Base-by-base conservation (phyloP, 2,329 filamentous ascomycete genomes). In the Nectriaceae sp. region DNA sequence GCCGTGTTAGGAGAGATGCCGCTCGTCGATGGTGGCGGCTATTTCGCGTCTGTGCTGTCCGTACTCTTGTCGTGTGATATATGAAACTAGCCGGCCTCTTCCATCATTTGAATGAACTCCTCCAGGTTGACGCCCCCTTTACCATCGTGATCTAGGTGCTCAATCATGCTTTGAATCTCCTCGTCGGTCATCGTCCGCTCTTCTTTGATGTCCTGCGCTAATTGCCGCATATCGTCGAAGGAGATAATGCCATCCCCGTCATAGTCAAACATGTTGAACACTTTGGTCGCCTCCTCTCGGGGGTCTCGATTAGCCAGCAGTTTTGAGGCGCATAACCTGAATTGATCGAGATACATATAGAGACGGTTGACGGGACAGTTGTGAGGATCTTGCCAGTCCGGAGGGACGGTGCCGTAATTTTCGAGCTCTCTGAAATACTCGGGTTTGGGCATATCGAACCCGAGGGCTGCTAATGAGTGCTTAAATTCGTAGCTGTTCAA, bases 401-500 rank as follows among this genome's bases (percentile, higher is more conserved):
- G 74, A n/a, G 83, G 83, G 21, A 88, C 80, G 3, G 88, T 80
- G 54, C 92, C 94, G 69, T 94, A 85, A n/a, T 83, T 79, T 50
- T 90, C 88, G 52, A 99, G 81, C 53, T 95, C 83, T 39, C 80
- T 76, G 62, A 93, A 86, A 52, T 96, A 90, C 61, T 96, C 90
- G 53, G 84, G 77, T 70, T 96, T 96, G 50, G 90, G 82, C 42
- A 96, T 78, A 63, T 95, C 90, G 75, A 97, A 97, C 56, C 94
- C 94, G 1, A 99, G 84, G 3, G 94, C 94, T 68, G 95, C 94
- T 63, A 97, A 86, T 52, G 93, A 91, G 73, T 97, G 94, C 71
- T 94, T 93, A 68, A 97, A 89, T 74, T 99, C 94, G 75, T 97
- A 94, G 77, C 96, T 97, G 75, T 97, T 93, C 66, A 99, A 90